Evolutionary conservation across 768 basidiomycete genomes (phyloP), one percentile per base, ranked within the genome.

Genomic region (Boletus patriciae): DNA sequence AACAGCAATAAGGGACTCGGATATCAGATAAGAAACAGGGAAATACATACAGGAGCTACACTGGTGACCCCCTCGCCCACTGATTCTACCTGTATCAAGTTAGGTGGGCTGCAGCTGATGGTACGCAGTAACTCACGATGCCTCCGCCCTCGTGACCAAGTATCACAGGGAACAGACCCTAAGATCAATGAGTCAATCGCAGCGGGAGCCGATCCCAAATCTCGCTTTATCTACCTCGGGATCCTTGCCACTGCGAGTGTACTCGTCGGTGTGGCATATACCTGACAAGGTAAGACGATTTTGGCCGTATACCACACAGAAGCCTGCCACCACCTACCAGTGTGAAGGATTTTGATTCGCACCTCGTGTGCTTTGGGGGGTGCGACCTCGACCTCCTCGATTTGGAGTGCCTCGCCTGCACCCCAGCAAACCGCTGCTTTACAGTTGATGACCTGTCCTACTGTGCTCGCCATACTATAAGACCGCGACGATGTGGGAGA

Each of bases 231-330:
- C 51, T 70, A 89, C 95, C 83, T 98, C 97, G 42, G 94, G 86
- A 72, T 99, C 96, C 73, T 90, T 90, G 54, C 95, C 94, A 70
- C 92, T 94, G 70, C 94, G 87, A 59, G 94, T 95, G 78, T 95
- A 98, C 70, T 95, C 94, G 68, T 98, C 95, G 67, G 96, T 98
- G 74, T 98, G 95, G 76, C 97, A 99, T 70, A 99, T 90, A 59
- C 90, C 90, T 90, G 56, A 38, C 29, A 40, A 44, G 29, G 43
- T 50, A 46, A 38, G 42, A 48, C 27, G 60, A 50, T 36, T 21
- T 21, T 6, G 34, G 13, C 43, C 33, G 41, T 50, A 51, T 53
- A 63, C 50, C 38, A 46, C 54, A 46, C 23, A 48, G 34, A 12
- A 48, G 23, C 25, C 36, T 19, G 23, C 37, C 16, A 33, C 34